phyloP scores from a whole-genome alignment of 306 rosid genomes.

The Malus domestica region ASM211411v1 NC_041805.1:6847001-6847500 shows the following conservation, averaged over 20 bases:
- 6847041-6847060: neutral
- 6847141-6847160: neutral
- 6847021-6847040: neutral
- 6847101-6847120: neutral
- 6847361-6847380: neutral
- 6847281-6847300: neutral
- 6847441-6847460: neutral
- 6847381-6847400: neutral
- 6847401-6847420: neutral
- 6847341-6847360: neutral
- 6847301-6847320: slow-evolving; percentile 2
- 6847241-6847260: neutral
- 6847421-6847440: neutral
- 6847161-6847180: neutral
- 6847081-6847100: neutral
- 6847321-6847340: neutral
- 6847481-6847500: neutral
- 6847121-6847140: neutral
- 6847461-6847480: neutral
- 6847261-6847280: neutral
- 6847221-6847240: neutral
- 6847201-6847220: neutral
- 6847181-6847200: neutral
- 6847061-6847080: neutral
- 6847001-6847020: no score